Base-by-base conservation (phyloP, 2,329 filamentous ascomycete genomes). In the Trichoderma lentiforme region DNA sequence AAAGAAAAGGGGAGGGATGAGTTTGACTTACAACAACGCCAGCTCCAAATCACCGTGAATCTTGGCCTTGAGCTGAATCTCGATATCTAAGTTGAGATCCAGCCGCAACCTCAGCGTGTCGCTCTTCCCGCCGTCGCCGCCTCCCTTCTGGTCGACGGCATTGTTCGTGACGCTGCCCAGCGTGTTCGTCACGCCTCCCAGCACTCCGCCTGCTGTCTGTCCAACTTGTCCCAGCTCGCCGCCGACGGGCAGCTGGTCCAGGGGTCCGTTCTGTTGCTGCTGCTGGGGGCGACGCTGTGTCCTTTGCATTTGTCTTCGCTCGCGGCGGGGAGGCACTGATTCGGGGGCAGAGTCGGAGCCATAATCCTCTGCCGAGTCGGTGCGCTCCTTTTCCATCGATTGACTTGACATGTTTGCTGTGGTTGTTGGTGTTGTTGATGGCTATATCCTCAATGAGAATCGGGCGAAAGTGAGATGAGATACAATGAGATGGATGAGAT, bases 41-140 rank as follows among this genome's bases (percentile, higher is more conserved):
- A 96, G 82, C 39, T 93, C 94, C 74, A 97, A 83, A 83, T 97
- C 94, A 78, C 94, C 94, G 77, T 94, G 90, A 75, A 96, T 94
- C 81, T 91, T 91, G 24, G 93, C 93, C 86, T 96, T 96, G 73
- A 96, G 86, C 77, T 94, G 91, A 73, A 96, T 93, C 81, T 96
- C 93, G 64, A 96, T 87, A 75, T 96, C 93, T 71, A 96, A 84
- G 81, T 96, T 96, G 71, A 94, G 85, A 78, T 96, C 93, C 26
- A 96, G 83, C 47, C 90, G 88, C 76, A 96, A 81, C 79, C 70
- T 53, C 70, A 80, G 74, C 51, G 92, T 91, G 77, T 94, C 91
- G 73, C 88, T 85, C 77, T 86, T 84, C 77, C 86, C 84, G 76
- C 81, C 78, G 56, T 79, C 79, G 8, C 43, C 39, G 36, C 39